Percentiles rank a stretch among this genome's conserved stretches.
These are phyloP conservation scores for Neurospora pannonica DNA, from an alignment of 495 filamentous ascomycete species.

Conservation along the genomic window DNA sequence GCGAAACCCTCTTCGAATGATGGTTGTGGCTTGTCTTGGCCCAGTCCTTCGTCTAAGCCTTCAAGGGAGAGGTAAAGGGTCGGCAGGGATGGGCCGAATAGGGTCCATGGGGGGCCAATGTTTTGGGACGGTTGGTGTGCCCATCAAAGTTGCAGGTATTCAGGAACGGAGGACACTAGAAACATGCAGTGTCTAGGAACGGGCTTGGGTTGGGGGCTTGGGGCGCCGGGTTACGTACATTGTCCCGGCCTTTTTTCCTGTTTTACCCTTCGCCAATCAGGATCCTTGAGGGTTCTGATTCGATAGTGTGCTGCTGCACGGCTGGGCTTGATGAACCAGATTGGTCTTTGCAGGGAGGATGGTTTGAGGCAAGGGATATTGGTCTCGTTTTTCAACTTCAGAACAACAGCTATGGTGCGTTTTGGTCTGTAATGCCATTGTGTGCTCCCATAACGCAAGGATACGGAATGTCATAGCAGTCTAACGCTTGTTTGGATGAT, in stretches of 20 bases:
- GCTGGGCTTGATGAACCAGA: background rate
- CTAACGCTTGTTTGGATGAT: background rate
- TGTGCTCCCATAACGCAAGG: background rate
- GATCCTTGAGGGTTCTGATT: background rate
- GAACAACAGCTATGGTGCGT: background rate
- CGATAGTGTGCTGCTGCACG: background rate
- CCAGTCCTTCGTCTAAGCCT: background rate
- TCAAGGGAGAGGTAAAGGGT: background rate
- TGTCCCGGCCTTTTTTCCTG: background rate
- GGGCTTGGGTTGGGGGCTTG: background rate
- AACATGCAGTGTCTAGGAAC: background rate
- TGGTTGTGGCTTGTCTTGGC: background rate
- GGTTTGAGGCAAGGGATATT: background rate
- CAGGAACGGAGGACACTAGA: background rate
- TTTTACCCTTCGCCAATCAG: background rate
- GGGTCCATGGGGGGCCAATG: background rate
- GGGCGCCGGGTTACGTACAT: background rate
- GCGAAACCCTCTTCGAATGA: background rate
- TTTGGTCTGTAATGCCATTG: background rate
- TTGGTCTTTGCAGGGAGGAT: background rate
- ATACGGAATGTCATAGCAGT: background rate
- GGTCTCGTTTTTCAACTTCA: background rate
- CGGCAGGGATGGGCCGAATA: background rate
- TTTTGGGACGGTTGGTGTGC: background rate
- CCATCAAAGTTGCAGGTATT: background rate